phyloP scores from a whole-genome alignment of 495 filamentous ascomycete species.

The Neurospora cerealis region DNA sequence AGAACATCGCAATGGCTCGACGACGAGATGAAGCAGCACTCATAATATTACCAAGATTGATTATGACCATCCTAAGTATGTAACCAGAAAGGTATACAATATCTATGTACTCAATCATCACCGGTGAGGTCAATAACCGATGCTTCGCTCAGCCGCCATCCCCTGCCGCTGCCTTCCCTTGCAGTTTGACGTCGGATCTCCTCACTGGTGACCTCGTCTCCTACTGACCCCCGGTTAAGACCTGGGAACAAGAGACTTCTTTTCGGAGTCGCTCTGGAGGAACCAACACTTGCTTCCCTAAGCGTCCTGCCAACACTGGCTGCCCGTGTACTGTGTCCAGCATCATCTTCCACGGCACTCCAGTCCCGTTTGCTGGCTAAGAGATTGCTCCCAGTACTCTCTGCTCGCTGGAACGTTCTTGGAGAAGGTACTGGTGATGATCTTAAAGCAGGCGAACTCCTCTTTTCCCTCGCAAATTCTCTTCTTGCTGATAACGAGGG shows the following conservation, averaged over 20 bases:
- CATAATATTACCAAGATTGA: not conserved
- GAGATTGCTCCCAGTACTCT: not conserved
- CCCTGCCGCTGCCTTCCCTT: slow-evolving; percentile 1
- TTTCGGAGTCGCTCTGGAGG: not conserved
- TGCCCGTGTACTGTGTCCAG: not conserved
- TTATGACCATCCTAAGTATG: not conserved
- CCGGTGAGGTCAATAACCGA: slow-evolving; percentile 31
- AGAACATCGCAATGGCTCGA: not conserved
- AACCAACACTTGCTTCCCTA: not conserved
- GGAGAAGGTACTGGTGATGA: not conserved
- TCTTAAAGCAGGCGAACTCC: not conserved
- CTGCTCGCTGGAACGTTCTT: not conserved
- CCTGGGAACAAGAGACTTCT: not conserved
- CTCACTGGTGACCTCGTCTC: not conserved
- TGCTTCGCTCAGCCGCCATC: slow-evolving; percentile 29
- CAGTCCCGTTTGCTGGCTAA: not conserved
- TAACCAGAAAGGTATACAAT: not conserved
- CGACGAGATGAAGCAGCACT: not conserved
- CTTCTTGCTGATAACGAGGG: not conserved
- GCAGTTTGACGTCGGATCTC: not conserved
- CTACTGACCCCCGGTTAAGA: slow-evolving; percentile 14
- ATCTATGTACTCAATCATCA: slow-evolving; percentile 14
- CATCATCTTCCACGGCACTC: not conserved
- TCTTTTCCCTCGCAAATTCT: not conserved
- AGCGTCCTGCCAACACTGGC: not conserved